Conservation (phyloP, 768 basidiomycete species). For the Agaricus blazei region DNA sequence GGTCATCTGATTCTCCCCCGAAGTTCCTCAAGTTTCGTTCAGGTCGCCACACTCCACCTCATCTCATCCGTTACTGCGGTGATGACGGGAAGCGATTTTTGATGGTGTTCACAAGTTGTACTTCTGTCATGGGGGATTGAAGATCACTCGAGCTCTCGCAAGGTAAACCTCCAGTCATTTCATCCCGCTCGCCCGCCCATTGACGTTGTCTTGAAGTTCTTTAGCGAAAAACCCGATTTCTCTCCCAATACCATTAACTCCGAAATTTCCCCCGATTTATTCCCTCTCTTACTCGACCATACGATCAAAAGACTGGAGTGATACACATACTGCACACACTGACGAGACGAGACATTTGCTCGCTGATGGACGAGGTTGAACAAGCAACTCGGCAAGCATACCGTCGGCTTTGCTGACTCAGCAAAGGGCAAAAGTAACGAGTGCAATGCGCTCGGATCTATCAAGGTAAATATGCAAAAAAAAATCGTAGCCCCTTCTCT, state of each 20-base stretch:
- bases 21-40: conserved; percentile 87
- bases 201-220: conserved; percentile 47
- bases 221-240: conserved; percentile 75
- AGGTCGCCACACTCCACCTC: conserved; percentile 88
- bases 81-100: conserved; percentile 95
- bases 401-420: conserved; percentile 53
- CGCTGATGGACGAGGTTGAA: conserved; percentile 85
- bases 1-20: conserved; percentile 88
- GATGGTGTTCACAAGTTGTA: conserved; percentile 84
- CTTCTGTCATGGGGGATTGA: conserved; percentile 92
- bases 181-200: not conserved
- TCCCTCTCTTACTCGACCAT: conserved; percentile 74
- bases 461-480: conserved; percentile 57
- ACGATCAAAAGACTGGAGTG: conserved; percentile 95
- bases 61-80: conserved; percentile 91
- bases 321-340: conserved; percentile 85
- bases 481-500: not conserved
- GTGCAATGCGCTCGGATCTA: conserved; percentile 45
- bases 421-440: conserved; percentile 45
- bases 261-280: conserved; percentile 79
- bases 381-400: conserved; percentile 77
- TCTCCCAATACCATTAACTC: conserved; percentile 71
- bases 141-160: conserved; percentile 93
- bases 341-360: conserved; percentile 64
- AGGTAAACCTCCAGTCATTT: conserved; percentile 39